These are phyloP conservation scores for Stromatinia cepivora DNA, from an alignment of 2,329 filamentous ascomycete species.

Conservation along the genomic window DNA sequence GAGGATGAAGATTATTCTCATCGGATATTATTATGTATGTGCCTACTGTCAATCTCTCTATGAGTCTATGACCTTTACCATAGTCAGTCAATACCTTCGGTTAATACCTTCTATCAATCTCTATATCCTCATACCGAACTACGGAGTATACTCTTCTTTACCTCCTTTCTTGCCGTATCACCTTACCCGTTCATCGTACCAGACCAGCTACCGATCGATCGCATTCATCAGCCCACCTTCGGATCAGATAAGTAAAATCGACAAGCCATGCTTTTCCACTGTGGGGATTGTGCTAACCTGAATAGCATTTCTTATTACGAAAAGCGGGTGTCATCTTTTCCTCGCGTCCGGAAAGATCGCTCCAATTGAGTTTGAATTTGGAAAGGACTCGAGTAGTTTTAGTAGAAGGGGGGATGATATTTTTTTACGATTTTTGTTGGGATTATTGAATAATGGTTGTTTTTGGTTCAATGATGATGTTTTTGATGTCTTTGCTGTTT, in stretches of 20 bases:
- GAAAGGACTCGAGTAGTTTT: background rate
- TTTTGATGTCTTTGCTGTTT: no score
- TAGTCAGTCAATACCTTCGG: no score
- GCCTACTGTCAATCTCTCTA: no score
- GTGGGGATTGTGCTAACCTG: background rate
- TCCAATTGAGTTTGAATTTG: background rate
- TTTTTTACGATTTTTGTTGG: background rate
- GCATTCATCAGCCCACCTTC: background rate
- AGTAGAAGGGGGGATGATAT: background rate
- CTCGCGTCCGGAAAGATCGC: background rate
- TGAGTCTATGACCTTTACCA: no score
- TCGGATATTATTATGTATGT: no score
- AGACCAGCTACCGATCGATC: background rate
- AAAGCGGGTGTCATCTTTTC: background rate
- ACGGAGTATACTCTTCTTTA: background rate
- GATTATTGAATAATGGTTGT: background rate
- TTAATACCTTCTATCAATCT: no score
- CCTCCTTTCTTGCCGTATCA: background rate
- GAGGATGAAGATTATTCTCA: no score
- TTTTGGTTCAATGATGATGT: background rate
- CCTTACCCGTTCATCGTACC: background rate
- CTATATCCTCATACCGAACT: no score
- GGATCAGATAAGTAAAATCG: constrained; percentile 14
- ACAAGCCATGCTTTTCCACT: background rate
- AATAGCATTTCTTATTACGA: background rate